These are phyloP conservation scores for Tolypocladium endophyticum DNA, from an alignment of 2,329 filamentous ascomycete genomes.

Conservation along the genomic window DNA sequence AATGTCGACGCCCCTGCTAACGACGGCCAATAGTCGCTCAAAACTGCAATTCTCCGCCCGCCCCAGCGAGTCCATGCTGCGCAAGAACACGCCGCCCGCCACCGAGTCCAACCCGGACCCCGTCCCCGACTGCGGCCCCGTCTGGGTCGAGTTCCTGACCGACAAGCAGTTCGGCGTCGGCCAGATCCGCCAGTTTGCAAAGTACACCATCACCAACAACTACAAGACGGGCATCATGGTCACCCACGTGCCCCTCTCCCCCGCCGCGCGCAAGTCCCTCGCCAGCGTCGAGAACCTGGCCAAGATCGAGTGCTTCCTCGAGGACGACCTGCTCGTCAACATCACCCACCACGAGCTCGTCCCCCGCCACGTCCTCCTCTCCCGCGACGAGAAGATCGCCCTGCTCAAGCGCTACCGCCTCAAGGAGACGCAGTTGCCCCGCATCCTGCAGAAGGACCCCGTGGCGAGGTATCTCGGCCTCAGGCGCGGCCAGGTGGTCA, in stretches of 20 bases:
- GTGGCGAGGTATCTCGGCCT: conserved; percentile 87
- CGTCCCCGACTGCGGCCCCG: conserved; percentile 65
- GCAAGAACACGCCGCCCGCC: conserved; percentile 67
- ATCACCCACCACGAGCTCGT: conserved; percentile 97
- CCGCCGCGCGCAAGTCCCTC: conserved; percentile 80
- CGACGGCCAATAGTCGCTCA: conserved; percentile 48
- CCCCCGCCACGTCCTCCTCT: conserved; percentile 84
- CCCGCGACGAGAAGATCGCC: conserved; percentile 77
- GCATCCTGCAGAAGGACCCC: conserved; percentile 84
- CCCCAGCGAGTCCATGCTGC: conserved; percentile 74
- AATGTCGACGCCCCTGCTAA: no score
- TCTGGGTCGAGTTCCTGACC: conserved; percentile 87
- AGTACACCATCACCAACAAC: conserved; percentile 67
- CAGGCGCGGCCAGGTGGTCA: conserved; percentile 87
- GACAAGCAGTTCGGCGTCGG: conserved; percentile 78
- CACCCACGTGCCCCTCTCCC: conserved; percentile 69
- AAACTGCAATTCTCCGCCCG: conserved; percentile 82
- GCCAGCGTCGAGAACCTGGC: conserved; percentile 64
- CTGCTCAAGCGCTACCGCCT: conserved; percentile 82
- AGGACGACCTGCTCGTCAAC: conserved; percentile 93
- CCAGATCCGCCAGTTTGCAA: conserved; percentile 83
- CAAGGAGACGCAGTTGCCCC: conserved; percentile 93
- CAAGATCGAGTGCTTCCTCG: conserved; percentile 88
- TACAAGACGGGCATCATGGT: conserved; percentile 89
- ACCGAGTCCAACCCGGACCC: conserved; percentile 61